Evolutionary conservation across 257 asterid genomes (phyloP).

Genomic region (Avicennia marina): DNA sequence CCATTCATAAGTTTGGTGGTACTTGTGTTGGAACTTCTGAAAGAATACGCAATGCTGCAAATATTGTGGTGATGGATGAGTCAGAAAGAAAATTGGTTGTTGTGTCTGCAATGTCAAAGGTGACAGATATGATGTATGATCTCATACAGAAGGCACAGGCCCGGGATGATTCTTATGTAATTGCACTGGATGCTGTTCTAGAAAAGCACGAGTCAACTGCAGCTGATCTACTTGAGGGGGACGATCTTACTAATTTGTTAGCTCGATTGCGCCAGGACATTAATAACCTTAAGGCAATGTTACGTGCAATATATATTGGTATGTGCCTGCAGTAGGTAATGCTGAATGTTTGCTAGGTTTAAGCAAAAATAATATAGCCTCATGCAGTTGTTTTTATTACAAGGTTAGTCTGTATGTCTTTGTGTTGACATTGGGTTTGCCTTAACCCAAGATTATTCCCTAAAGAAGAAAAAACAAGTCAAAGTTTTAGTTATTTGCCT

Average conservation of each 20-base stretch:
- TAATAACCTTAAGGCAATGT: constrained; percentile 84
- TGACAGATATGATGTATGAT: constrained; percentile 96
- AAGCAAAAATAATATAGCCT: not conserved
- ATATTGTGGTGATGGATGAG: constrained; percentile 60
- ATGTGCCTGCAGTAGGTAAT: constrained; percentile 13
- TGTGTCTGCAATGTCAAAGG: constrained; percentile 97
- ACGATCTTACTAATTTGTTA: constrained; percentile 57
- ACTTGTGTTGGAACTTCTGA: constrained; percentile 95
- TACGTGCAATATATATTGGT: constrained; percentile 92
- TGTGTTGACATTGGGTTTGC: not conserved
- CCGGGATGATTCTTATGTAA: constrained; percentile 63
- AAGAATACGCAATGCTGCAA: constrained; percentile 80
- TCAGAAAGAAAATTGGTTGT: constrained; percentile 81
- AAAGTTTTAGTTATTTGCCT: not conserved
- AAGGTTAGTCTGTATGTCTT: no score
- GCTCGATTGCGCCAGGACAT: constrained; percentile 65
- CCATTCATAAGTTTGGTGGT: constrained; percentile 96
- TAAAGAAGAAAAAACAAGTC: constrained; percentile 1
- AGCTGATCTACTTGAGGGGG: constrained; percentile 72
- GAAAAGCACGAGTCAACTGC: constrained; percentile 86
- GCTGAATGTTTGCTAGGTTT: not conserved
- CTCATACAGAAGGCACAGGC: constrained; percentile 80
- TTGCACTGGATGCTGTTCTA: constrained; percentile 66
- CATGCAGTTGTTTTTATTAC: not conserved
- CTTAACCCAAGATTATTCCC: not conserved